Base-by-base conservation (phyloP, 352 stramenopile species). In the Phytophthora sp. region DNA sequence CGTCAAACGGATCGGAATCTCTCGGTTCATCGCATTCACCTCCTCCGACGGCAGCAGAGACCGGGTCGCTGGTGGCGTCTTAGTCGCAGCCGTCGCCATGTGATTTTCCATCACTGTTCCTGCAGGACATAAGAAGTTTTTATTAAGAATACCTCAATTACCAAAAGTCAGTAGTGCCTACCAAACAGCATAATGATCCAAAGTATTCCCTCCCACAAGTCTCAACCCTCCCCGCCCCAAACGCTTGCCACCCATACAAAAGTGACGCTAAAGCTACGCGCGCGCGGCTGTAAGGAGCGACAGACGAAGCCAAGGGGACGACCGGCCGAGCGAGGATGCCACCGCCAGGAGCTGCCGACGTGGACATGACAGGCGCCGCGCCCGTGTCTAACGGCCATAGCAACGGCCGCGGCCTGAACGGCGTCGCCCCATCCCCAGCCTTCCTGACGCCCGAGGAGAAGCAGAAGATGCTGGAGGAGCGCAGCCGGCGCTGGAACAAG, bases 401-500 rank as follows among this genome's bases (percentile, higher is more conserved):
- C 41, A 74, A 62, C 29, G 65, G 53, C 33, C 62, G 30, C 30
- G 21, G 38, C 33, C 33, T 49, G 20, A 18, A 23, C n/a, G n/a
- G n/a, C n/a, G 23, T 18, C 12, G 16, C 31, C 2, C 47, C 47
- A 7, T 52, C 53, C 51, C 15, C 50, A 20, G 54, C 55, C 24
- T 70, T 70, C n/a, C 42, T 73, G 30, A 66, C 63, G 12, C 55
- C 85, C 6, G 82, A 93, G 30, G 76, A 88, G 57, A 82, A 87
- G 59, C 71, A 80, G 15, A 70, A 80, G 69, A 74, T 85, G 70
- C 64, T 96, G 27, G 86, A 94, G 42, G 88, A 96, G 70, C 88
- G 88, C 47, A 90, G 85, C 60, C 83, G 83, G 9, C 86, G 86
- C 50, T 96, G 88, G 88, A 71, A 77, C 50, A 96, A 96, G 61